Evolutionary conservation across 2,329 filamentous ascomycete genomes (phyloP), one percentile per base, ranked within the genome.

Genomic region (Domatiomyces globalis): DNA sequence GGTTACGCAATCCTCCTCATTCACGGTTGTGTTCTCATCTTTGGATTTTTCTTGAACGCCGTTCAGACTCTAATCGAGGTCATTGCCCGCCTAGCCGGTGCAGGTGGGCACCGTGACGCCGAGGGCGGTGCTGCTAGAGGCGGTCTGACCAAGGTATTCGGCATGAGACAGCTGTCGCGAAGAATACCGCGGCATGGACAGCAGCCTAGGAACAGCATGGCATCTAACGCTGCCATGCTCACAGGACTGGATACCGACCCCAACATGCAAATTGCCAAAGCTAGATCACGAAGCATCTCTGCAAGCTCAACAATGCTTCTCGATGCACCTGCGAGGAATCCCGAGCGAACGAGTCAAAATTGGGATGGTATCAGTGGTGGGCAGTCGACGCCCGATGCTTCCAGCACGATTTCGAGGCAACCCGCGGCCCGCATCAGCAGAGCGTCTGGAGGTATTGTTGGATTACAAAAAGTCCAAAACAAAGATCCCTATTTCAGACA

Each of bases 21-120:
- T 36, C 92, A 98, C 63, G 89, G 79, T 2, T 77, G 83, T 55
- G 87, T 95, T 0, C 71, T 98, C 19, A 75, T 95, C 2, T 86
- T 96, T 61, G 90, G 87, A 1, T 98, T 96, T 71, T 86, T 95
- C 65, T 73, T 98, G 50, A 95, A 95, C 64, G 85, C 92, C 1
- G 66, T 95, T 5, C 88, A 95, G 65, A 95, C 90, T 0, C 76
- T 95, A 43, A 78, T 95, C 43, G 92, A 98, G 67, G 87, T 98
- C 7, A 73, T 83, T 48, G 88, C 89, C 22, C 79, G 90, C 49
- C 73, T 92, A 62, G 77, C 85, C 22, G 90, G 90, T 39, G 89
- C 85, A 29, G 92, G 88, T 47, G 65, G 66, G 45, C 67, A 67
- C 45, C 63, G 65, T 25, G 80, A 84, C 58, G 45, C 52, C 22